Conservation (phyloP, 495 filamentous ascomycete genomes). For the Extremus antarcticus region DNA sequence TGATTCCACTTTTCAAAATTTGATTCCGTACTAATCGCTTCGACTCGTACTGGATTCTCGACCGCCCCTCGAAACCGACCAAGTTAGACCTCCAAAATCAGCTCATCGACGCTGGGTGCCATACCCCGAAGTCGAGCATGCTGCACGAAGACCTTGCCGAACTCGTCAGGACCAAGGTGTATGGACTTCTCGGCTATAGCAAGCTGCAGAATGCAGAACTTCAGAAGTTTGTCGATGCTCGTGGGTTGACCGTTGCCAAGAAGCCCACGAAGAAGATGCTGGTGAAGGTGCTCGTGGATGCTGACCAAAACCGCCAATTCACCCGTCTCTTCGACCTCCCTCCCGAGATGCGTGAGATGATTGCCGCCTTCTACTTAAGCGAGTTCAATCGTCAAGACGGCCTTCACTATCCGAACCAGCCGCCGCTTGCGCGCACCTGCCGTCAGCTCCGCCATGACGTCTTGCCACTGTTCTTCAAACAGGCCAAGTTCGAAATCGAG, state of each 20-base stretch:
- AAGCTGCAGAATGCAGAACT: too few relatives aligned
- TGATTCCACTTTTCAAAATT: too few relatives aligned
- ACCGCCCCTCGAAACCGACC: too few relatives aligned
- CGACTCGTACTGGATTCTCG: too few relatives aligned
- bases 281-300: not conserved
- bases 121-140: too few relatives aligned
- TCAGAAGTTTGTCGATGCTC: not conserved
- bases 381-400: not conserved
- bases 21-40: too few relatives aligned
- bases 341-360: not conserved
- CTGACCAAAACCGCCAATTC: not conserved
- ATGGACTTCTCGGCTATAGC: too few relatives aligned
- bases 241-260: not conserved
- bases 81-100: too few relatives aligned
- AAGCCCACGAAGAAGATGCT: not conserved
- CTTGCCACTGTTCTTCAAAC: not conserved
- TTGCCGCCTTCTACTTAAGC: not conserved
- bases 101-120: too few relatives aligned
- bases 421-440: constrained; percentile 1
- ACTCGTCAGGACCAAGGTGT: too few relatives aligned
- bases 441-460: not conserved
- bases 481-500: not conserved
- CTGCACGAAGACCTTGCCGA: too few relatives aligned
- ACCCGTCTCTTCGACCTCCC: not conserved
- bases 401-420: not conserved